Base-by-base conservation (phyloP, 192 early-diverging fungal species). In the Dimargaris xerosporica region DNA sequence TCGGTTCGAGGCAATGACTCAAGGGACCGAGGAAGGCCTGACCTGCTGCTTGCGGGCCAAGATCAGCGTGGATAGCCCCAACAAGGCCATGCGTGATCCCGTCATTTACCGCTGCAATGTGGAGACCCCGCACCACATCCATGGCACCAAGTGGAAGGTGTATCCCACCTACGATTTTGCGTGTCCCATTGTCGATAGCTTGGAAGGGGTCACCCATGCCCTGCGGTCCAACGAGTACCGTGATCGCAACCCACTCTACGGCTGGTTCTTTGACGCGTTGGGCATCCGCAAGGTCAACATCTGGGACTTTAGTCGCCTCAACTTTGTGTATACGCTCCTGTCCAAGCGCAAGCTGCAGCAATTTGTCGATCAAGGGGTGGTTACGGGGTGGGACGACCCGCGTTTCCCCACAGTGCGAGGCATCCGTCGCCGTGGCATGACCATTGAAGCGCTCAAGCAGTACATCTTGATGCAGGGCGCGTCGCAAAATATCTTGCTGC, bases 151-250 rank as follows among this genome's bases (percentile, higher is more conserved):
- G 69, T 99, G 91, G 90, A 99, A 96, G 79, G 77, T 96, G 50
- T 99, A 99, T 74, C 96, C 94, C 48, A 90, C 90, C 15, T 99
- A 99, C 71, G 96, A 99, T 75, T 96, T 98, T 78, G 90, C 89
- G 46, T 96, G 94, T 75, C 96, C 96, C 1, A 78, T 98, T 54
- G 93, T 99, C 43, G 96, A 99, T 70, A 83, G 85, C 41, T 54
- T 93, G 45, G 96, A 99, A 75, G 96, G 96, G 55, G 94, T 99
- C 39, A 96, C 94, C 7, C 96, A 99, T 60, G 96, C 96, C 28
- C 81, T 99, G 61, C 80, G 96, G 59, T 91, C 93, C 7, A 96
- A 88, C 75, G 96, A 99, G 78, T 99, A 99, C 82, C 83, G 91
- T 45, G 96, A 99, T 71, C 85, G 96, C 62, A 96, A 98, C 77